phyloP scores from a whole-genome alignment of 352 stramenopile genomes.

The Phytophthora tubulina region DNA sequence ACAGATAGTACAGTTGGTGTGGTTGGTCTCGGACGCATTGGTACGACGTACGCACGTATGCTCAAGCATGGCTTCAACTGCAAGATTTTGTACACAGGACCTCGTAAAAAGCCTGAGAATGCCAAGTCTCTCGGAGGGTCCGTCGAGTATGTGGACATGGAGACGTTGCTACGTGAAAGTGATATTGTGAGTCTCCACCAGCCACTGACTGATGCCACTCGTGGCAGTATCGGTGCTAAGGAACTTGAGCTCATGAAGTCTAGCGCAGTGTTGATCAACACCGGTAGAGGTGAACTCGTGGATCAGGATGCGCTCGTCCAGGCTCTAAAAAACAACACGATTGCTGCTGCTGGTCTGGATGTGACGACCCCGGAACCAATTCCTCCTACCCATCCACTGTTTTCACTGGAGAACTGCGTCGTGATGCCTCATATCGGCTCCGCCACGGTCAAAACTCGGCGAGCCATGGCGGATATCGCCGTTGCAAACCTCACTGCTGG shows the following conservation, averaged over 20 bases:
- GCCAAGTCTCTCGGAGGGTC: conserved; percentile 41
- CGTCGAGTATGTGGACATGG: conserved; percentile 81
- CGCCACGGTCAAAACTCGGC: conserved; percentile 74
- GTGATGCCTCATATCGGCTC: conserved; percentile 64
- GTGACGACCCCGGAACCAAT: conserved; percentile 93
- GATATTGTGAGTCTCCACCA: conserved; percentile 92
- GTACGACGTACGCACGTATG: conserved; percentile 83
- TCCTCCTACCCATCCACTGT: conserved; percentile 76
- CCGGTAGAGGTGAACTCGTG: conserved; percentile 90
- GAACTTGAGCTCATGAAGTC: conserved; percentile 87
- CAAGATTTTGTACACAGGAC: conserved; percentile 84
- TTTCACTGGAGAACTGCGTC: conserved; percentile 70
- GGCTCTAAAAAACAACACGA: conserved; percentile 51
- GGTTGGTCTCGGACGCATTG: conserved; percentile 90
- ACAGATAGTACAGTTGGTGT: conserved; percentile 80
- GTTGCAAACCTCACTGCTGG: conserved; percentile 70
- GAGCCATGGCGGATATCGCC: conserved; percentile 82
- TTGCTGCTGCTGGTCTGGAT: conserved; percentile 81
- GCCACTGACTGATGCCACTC: conserved; percentile 80
- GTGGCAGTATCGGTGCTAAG: conserved; percentile 73
- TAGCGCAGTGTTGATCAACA: conserved; percentile 93
- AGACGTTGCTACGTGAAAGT: conserved; percentile 76
- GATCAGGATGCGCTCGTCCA: conserved; percentile 83
- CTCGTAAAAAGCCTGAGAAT: conserved; percentile 65
- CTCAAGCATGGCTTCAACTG: conserved; percentile 86